Percentiles rank a stretch among this genome's conserved stretches.
Conservation (phyloP, 306 rosid species). For the Acacia melanoxylon region DNA sequence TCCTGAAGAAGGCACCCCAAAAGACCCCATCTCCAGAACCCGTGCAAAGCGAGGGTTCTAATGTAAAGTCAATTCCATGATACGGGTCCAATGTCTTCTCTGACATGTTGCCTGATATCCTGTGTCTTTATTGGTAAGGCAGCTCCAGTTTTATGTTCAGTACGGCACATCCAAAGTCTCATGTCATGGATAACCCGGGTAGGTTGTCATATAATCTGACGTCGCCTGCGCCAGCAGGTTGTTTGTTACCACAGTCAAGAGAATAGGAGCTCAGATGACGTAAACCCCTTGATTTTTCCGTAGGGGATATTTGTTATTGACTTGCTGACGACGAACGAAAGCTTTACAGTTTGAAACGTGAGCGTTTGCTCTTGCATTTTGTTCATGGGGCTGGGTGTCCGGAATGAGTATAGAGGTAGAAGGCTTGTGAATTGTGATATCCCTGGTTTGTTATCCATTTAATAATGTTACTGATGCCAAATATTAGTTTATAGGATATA, state of each 20-base stretch:
- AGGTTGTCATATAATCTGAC: background rate
- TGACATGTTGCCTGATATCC: conserved; percentile 38
- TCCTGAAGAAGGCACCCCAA: conserved; percentile 60
- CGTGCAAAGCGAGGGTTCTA: conserved; percentile 46
- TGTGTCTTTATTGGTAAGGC: conserved; percentile 38
- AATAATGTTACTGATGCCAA: background rate
- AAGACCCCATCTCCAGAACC: conserved; percentile 43
- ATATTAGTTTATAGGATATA: background rate
- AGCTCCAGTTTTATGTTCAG: conserved; percentile 46
- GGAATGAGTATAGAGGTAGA: background rate
- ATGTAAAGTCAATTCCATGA: conserved; percentile 48
- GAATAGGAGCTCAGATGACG: background rate
- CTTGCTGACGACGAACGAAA: background rate
- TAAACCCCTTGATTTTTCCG: background rate
- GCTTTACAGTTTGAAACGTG: background rate
- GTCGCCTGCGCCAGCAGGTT: background rate
- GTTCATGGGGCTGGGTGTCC: background rate
- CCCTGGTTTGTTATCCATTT: background rate
- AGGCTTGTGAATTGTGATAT: conserved; percentile 5
- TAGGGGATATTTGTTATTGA: background rate
- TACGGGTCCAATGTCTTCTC: conserved; percentile 23
- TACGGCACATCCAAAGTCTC: conserved; percentile 40
- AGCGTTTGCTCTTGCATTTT: background rate
- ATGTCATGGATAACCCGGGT: conserved; percentile 22
- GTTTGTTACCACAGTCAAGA: background rate